These are phyloP conservation scores for Turritis glabra DNA, from an alignment of 345 rosid species.

Conservation along the genomic window DNA sequence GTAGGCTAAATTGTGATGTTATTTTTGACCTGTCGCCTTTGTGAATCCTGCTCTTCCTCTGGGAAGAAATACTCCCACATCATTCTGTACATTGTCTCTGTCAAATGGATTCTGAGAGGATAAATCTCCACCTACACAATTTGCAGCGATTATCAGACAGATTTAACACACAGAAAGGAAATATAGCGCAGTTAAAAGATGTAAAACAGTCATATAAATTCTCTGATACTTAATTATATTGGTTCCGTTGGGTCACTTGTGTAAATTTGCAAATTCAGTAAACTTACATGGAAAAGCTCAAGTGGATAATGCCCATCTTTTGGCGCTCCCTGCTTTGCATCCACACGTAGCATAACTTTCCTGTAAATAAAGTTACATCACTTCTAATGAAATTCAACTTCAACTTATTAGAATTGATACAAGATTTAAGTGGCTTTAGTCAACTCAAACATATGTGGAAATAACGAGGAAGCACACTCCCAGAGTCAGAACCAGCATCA, in stretches of 20 bases:
- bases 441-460: background rate
- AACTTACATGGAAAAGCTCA: slow-evolving; percentile 84
- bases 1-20: slow-evolving; percentile 2
- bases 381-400: slow-evolving; percentile 1
- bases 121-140: slow-evolving; percentile 82
- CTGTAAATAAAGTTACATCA: slow-evolving; percentile 46
- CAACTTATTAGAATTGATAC: background rate
- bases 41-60: slow-evolving; percentile 98
- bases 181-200: background rate
- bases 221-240: background rate
- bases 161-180: background rate
- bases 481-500: slow-evolving; percentile 14
- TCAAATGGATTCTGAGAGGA: slow-evolving; percentile 94
- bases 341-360: slow-evolving; percentile 86
- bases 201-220: background rate
- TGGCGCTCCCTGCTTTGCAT: slow-evolving; percentile 94
- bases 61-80: slow-evolving; percentile 98
- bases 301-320: slow-evolving; percentile 85
- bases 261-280: background rate
- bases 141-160: background rate
- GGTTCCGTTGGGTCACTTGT: background rate
- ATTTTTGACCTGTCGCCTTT: slow-evolving; percentile 75
- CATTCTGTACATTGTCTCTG: slow-evolving; percentile 96
- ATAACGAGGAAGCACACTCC: background rate
- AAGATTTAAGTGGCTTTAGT: background rate